Evolutionary conservation across 495 filamentous ascomycete genomes (phyloP), one percentile per base, ranked within the genome.

Genomic region (Staphylotrichum longicolle): DNA sequence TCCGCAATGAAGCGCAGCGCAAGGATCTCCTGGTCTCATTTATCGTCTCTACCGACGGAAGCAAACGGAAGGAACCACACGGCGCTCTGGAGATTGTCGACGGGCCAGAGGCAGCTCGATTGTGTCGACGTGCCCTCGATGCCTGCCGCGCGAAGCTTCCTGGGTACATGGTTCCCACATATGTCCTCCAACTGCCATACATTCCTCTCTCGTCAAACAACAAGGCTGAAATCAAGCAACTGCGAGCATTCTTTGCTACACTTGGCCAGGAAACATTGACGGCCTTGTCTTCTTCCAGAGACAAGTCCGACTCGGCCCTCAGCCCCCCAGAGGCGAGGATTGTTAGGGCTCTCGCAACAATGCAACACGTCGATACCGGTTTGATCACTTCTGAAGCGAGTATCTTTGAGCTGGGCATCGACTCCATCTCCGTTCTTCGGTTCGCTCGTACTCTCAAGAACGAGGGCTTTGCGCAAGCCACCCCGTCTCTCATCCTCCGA

Each of bases 361-460:
- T 86, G 51, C 74, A 81, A 10, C 61, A 70, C 2, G 63, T 85
- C 6, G 64, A 79, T 7, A 40, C 57, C 1, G 66, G 64, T 4
- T 71, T 77, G 1, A 79, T 92, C 40, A 75, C 68, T 2, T 74
- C 76, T 14, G 75, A 75, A 1, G 83, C 87, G 0, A 93, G 82
- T 35, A 83, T 95, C 37, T 95, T 91, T 65, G 89, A 94, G 54
- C 74, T 95, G 3, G 91, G 91, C 0, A 77, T 93, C 7, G 91
- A 94, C 68, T 93, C 90, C 0, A 90, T 96, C 12, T 89, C 88
- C 0, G 87, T 87, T 3, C 84, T 92, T 30, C 81, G 83, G 30
- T 77, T 95, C 27, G 72, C 79, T 0, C 72, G 79, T 0, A 66
- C 64, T n/a, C 71, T 89, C 14, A 84, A 80, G 57, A 70, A 75